Percentiles rank a stretch among this genome's conserved stretches.
Evolutionary conservation across 257 asterid genomes (phyloP).

Genomic region (Agastache rugosa): DNA sequence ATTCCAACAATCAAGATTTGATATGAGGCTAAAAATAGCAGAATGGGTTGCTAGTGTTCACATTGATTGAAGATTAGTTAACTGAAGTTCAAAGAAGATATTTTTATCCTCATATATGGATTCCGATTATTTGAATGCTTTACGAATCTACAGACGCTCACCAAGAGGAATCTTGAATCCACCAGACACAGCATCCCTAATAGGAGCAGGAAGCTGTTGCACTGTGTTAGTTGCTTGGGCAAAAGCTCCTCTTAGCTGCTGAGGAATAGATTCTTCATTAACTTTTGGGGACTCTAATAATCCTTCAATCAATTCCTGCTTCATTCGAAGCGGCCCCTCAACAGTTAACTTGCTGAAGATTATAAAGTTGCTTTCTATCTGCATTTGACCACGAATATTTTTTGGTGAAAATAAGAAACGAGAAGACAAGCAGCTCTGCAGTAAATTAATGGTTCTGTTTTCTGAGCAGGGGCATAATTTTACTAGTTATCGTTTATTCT

Average conservation of each 20-base stretch:
- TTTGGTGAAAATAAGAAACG: background rate
- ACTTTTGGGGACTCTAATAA: conserved; percentile 71
- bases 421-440: background rate
- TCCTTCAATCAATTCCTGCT: conserved; percentile 85
- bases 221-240: conserved; percentile 60
- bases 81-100: background rate
- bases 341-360: conserved; percentile 67
- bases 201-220: conserved; percentile 73
- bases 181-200: conserved; percentile 59
- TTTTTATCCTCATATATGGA: background rate
- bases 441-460: background rate
- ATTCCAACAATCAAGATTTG: too few relatives aligned
- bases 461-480: background rate
- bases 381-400: conserved; percentile 42
- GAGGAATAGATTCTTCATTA: conserved; percentile 70
- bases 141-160: conserved; percentile 37
- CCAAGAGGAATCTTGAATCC: conserved; percentile 85
- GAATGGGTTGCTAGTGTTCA: background rate
- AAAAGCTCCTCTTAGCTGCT: conserved; percentile 67
- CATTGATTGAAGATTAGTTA: background rate
- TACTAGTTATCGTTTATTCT: background rate
- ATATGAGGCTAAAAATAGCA: background rate
- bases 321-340: conserved; percentile 88
- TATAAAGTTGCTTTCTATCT: conserved; percentile 77
- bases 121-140: background rate